Evolutionary conservation across 805 yeast species (phyloP), one percentile per base, ranked within the genome.

Genomic region (Monosporozyma siamensis): DNA sequence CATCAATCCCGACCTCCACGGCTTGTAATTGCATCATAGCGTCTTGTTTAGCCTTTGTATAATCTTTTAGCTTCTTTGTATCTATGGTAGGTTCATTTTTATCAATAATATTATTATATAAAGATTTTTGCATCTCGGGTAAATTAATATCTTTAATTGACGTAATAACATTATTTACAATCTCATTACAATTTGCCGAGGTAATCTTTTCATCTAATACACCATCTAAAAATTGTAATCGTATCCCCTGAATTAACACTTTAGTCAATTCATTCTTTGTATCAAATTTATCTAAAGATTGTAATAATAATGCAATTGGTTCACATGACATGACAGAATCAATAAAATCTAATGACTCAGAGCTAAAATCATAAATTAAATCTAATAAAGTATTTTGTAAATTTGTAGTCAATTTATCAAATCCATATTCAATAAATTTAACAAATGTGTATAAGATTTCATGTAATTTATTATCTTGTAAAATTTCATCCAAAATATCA

Each of bases 1-100:
- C 59, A 58, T 90, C 97, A 18, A 89, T 63, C 0, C 82, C 69
- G 1, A 81, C 70, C 51, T 86, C 95, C 18, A 83, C 65, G 4
- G 83, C 70, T 48, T 80, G 80, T 39, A 82, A 61, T 39, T 74
- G 71, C 35, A 71, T 63, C 48, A 73, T 71, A 3, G 83, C 76
- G 11, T 55, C 55, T 6, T 62, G 54, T 43, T 73, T 69, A 35
- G 64, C 67, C 22, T 66, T 67, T 3, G 71, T 59, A 34, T 63
- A 64, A 21, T 63, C 60, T 36, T 61, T 65, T 9, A 65, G 49
- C 43, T 55, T 59, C 21, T 51, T 48, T 7, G 58, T 51, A 24
- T 58, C 56, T 29, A 41, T 39, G 15, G 38, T 38, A 8, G 14
- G 22, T 17, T 40, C 45, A 14, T 29, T 42, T 15, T 34, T 29